These are phyloP conservation scores for Pyrus hybrid DNA, from an alignment of 331 rosid genomes.

Conservation along the genomic window DNA sequence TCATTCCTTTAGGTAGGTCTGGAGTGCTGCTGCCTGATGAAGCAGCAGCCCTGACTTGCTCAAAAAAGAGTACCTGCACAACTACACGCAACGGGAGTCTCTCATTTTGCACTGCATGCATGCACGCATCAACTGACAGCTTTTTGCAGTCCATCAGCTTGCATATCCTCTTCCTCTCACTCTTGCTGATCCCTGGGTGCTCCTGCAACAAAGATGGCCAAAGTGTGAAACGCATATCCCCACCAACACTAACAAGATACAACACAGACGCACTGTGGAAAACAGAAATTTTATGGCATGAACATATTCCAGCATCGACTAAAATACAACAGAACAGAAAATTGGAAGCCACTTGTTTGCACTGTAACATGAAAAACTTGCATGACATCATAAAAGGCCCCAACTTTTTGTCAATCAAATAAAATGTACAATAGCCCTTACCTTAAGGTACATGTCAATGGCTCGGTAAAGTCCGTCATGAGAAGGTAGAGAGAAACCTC, in stretches of 20 bases:
- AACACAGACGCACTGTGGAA: neutral
- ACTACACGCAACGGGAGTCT: slow-evolving; percentile 89
- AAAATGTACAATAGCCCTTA: slow-evolving; percentile 15
- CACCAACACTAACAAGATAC: neutral
- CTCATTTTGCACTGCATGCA: slow-evolving; percentile 95
- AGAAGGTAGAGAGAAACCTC: slow-evolving; percentile 58
- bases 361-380: neutral
- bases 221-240: neutral
- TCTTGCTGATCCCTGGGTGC: slow-evolving; percentile 78
- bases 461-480: slow-evolving; percentile 89
- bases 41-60: slow-evolving; percentile 71
- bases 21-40: slow-evolving; percentile 95
- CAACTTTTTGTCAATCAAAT: neutral
- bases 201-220: slow-evolving; percentile 44
- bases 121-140: slow-evolving; percentile 81
- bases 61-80: slow-evolving; percentile 91
- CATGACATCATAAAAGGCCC: neutral
- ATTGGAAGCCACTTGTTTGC: neutral
- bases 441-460: slow-evolving; percentile 96
- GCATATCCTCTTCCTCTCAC: slow-evolving; percentile 85
- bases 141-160: slow-evolving; percentile 90
- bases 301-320: neutral
- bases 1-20: slow-evolving; percentile 65
- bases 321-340: neutral
- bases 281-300: neutral